Percentiles rank a stretch among this genome's conserved stretches.
Conservation (phyloP, 352 stramenopile genomes). For the Bremia lactucae region DNA sequence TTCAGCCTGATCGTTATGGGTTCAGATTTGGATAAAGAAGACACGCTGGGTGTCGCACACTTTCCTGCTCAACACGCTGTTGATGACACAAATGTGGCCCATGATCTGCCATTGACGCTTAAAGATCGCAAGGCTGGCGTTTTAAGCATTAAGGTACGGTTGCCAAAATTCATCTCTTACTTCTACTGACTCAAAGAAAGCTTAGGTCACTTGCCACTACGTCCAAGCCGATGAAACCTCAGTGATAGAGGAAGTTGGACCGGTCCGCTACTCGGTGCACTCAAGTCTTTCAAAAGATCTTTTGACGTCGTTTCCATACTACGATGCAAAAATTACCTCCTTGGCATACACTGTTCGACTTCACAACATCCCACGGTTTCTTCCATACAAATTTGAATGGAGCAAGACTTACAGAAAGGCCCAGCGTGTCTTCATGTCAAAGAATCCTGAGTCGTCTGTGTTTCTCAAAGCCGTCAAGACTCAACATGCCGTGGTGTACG, state of each 20-base stretch:
- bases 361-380: slow-evolving; percentile 15
- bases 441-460: slow-evolving; percentile 17
- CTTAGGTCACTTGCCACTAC: background rate
- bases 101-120: background rate
- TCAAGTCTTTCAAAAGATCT: slow-evolving; percentile 15
- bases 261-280: slow-evolving; percentile 26
- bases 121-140: background rate
- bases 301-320: slow-evolving; percentile 13
- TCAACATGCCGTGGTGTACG: slow-evolving; percentile 24
- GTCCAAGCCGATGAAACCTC: background rate
- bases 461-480: slow-evolving; percentile 12
- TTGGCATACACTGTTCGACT: slow-evolving; percentile 20
- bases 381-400: slow-evolving; percentile 21
- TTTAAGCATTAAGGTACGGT: background rate
- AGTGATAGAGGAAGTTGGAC: slow-evolving; percentile 8
- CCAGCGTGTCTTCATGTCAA: slow-evolving; percentile 19
- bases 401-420: slow-evolving; percentile 20
- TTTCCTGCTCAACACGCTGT: slow-evolving; percentile 11
- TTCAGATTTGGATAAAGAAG: slow-evolving; percentile 20
- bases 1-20: slow-evolving; percentile 26
- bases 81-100: background rate
- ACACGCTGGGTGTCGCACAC: slow-evolving; percentile 23
- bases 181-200: background rate
- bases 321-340: slow-evolving; percentile 16
- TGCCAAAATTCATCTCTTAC: background rate